phyloP scores from a whole-genome alignment of 768 basidiomycete species.

The Lyophyllum shimeji region DNA sequence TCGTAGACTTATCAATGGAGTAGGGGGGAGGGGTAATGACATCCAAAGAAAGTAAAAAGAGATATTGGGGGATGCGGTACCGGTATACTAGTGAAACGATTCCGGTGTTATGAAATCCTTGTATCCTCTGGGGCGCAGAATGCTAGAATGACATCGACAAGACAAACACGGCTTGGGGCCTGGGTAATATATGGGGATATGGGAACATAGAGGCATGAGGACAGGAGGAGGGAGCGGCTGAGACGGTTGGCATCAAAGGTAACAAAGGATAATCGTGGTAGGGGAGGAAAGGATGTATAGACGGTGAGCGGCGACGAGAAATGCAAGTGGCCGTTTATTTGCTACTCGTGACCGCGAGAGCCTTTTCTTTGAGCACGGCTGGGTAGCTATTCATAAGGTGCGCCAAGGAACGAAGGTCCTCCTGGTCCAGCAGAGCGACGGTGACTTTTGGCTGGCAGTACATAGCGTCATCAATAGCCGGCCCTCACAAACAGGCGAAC shows the following conservation, averaged over 20 bases:
- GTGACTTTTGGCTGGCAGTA: slow-evolving; percentile 80
- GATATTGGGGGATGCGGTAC: too few relatives aligned
- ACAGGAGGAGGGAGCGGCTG: slow-evolving; percentile 2
- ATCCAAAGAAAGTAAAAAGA: too few relatives aligned
- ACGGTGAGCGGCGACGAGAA: not conserved
- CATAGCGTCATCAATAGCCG: not conserved
- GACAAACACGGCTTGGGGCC: too few relatives aligned
- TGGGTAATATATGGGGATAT: not conserved
- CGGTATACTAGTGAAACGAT: too few relatives aligned
- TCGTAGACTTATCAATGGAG: too few relatives aligned
- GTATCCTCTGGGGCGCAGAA: too few relatives aligned
- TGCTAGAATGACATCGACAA: too few relatives aligned
- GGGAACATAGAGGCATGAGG: not conserved
- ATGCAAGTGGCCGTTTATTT: slow-evolving; percentile 24
- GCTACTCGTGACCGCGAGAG: slow-evolving; percentile 28
- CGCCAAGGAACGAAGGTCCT: slow-evolving; percentile 80
- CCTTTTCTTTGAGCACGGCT: slow-evolving; percentile 79
- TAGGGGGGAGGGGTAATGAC: too few relatives aligned
- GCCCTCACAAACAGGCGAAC: not conserved
- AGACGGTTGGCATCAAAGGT: not conserved
- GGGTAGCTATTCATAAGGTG: slow-evolving; percentile 90
- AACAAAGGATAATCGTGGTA: not conserved
- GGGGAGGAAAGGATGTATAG: not conserved
- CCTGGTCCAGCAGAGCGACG: slow-evolving; percentile 78
- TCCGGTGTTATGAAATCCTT: too few relatives aligned